Conservation (phyloP, 2,329 filamentous ascomycete genomes). For the Hypoxylon sp. region DNA sequence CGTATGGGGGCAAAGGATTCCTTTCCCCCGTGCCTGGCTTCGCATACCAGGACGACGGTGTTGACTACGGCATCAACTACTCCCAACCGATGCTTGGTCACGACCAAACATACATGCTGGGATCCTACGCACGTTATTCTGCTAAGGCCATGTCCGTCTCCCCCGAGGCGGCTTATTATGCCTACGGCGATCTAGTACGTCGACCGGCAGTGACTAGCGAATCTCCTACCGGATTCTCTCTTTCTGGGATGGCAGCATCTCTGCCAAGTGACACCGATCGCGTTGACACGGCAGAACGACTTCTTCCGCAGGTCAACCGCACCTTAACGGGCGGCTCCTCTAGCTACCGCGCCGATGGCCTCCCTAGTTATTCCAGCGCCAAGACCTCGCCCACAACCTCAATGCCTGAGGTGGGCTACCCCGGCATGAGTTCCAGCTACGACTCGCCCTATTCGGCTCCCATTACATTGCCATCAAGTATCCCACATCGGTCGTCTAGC, state of each 20-base stretch:
- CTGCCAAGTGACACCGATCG: slow-evolving; percentile 52
- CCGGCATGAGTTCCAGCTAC: slow-evolving; percentile 43
- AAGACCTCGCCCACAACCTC: slow-evolving; percentile 43
- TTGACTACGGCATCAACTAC: slow-evolving; percentile 53
- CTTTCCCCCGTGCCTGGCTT: slow-evolving; percentile 52
- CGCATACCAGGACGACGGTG: slow-evolving; percentile 53
- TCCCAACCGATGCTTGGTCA: slow-evolving; percentile 53
- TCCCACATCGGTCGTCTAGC: slow-evolving; percentile 36
- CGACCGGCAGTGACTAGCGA: slow-evolving; percentile 52
- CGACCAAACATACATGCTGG: slow-evolving; percentile 51
- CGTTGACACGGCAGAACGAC: slow-evolving; percentile 42
- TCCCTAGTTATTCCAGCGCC: slow-evolving; percentile 43
- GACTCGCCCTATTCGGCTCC: slow-evolving; percentile 43
- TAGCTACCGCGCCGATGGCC: slow-evolving; percentile 48
- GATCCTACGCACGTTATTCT: slow-evolving; percentile 49
- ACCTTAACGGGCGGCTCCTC: slow-evolving; percentile 49
- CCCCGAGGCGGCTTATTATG: slow-evolving; percentile 49
- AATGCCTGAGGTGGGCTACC: slow-evolving; percentile 48
- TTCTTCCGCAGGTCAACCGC: slow-evolving; percentile 54
- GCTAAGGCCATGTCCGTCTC: slow-evolving; percentile 54
- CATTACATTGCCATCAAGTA: slow-evolving; percentile 32
- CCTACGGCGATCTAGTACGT: slow-evolving; percentile 54
- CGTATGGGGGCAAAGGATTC: slow-evolving; percentile 51
- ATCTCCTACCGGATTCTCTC: slow-evolving; percentile 53
- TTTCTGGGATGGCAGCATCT: slow-evolving; percentile 57